phyloP scores from a whole-genome alignment of 768 basidiomycete genomes.

The Jaapia argillacea region DNA sequence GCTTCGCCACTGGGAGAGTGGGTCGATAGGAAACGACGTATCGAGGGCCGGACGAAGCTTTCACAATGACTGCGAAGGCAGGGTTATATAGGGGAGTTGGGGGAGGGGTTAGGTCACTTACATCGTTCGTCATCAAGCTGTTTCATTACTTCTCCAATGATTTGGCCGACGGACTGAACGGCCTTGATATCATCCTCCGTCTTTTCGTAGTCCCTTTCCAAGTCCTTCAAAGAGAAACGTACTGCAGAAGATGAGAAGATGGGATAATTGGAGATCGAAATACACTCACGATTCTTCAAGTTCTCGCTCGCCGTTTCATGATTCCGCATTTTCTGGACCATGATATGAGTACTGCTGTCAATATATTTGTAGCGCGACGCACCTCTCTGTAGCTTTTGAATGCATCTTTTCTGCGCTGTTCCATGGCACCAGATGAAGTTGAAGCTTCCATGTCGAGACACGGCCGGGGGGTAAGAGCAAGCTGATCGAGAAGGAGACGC shows the following conservation, averaged over 20 bases:
- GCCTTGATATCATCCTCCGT: conserved; percentile 99
- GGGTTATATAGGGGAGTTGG: neutral
- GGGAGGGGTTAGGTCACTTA: conserved; percentile 29
- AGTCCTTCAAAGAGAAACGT: conserved; percentile 80
- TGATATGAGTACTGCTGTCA: conserved; percentile 6
- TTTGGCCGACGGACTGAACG: conserved; percentile 96
- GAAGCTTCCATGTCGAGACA: conserved; percentile 21
- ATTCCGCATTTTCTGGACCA: conserved; percentile 78
- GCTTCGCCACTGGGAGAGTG: conserved; percentile 80
- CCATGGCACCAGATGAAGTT: conserved; percentile 51
- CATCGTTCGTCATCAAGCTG: conserved; percentile 97
- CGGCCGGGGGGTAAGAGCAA: neutral
- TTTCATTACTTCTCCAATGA: conserved; percentile 98
- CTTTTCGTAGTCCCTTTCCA: conserved; percentile 86
- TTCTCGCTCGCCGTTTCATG: conserved; percentile 83
- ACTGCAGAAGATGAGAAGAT: conserved; percentile 36
- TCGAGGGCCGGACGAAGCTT: conserved; percentile 95
- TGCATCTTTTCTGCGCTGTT: conserved; percentile 64
- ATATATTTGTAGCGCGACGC: conserved; percentile 6
- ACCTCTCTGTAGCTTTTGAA: conserved; percentile 74
- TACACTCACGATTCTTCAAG: conserved; percentile 76
- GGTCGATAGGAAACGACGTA: conserved; percentile 98
- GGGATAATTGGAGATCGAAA: neutral
- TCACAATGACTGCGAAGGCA: conserved; percentile 74
- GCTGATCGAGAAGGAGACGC: neutral